These are phyloP conservation scores for Mallotus nudiflorus DNA, from an alignment of 345 rosid species.

Conservation along the genomic window DNA sequence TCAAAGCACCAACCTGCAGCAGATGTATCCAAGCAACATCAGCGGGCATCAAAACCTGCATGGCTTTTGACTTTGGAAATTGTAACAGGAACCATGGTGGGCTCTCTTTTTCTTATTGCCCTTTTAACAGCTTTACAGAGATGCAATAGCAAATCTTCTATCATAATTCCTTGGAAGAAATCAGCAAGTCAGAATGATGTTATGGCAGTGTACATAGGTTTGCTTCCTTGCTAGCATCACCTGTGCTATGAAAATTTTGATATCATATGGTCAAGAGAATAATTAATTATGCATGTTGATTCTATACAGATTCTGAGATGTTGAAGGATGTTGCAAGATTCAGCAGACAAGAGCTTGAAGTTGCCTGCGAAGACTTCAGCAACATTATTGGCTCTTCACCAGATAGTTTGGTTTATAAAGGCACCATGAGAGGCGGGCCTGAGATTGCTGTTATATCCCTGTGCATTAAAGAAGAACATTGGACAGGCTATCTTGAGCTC, in stretches of 20 bases:
- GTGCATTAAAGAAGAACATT: slow-evolving; percentile 78
- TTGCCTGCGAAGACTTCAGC: slow-evolving; percentile 99
- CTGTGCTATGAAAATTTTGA: slow-evolving; percentile 6
- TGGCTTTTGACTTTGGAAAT: slow-evolving; percentile 89
- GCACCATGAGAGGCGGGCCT: slow-evolving; percentile 81
- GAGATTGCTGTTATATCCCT: slow-evolving; percentile 97
- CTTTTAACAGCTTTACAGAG: slow-evolving; percentile 62
- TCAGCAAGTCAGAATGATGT: slow-evolving; percentile 79
- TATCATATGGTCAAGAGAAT: neutral
- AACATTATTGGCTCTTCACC: slow-evolving; percentile 94
- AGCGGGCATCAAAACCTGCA: slow-evolving; percentile 55
- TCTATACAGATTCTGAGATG: slow-evolving; percentile 72
- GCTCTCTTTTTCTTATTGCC: slow-evolving; percentile 59
- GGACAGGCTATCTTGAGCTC: slow-evolving; percentile 95
- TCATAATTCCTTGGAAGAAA: slow-evolving; percentile 97
- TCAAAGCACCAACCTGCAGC: slow-evolving; percentile 48
- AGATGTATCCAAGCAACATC: slow-evolving; percentile 49
- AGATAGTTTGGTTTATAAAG: slow-evolving; percentile 92
- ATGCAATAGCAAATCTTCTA: slow-evolving; percentile 73
- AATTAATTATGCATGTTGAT: neutral
- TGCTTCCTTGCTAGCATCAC: slow-evolving; percentile 26
- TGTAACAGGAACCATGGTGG: slow-evolving; percentile 79
- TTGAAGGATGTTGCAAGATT: slow-evolving; percentile 78
- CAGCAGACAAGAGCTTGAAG: slow-evolving; percentile 93
- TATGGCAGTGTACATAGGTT: slow-evolving; percentile 68